These are phyloP conservation scores for Macrophomina pseudophaseolina DNA, from an alignment of 2,329 filamentous ascomycete genomes.

Conservation along the genomic window DNA sequence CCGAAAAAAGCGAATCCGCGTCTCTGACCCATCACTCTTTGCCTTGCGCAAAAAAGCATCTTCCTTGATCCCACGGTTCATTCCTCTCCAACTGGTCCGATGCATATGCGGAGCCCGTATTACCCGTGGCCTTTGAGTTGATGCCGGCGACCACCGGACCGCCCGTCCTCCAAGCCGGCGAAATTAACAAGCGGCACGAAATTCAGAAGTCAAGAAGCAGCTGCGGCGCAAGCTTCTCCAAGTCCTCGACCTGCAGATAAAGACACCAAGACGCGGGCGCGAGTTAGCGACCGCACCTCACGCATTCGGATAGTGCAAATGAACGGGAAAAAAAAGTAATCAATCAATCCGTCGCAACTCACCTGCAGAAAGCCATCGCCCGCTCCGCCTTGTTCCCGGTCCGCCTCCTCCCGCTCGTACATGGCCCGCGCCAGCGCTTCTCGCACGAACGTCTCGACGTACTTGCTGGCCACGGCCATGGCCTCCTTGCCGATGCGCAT, in stretches of 20 bases:
- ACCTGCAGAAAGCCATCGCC: conserved; percentile 72
- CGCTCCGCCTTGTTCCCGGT: conserved; percentile 36
- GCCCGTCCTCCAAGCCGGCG: background rate
- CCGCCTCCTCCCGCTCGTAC: conserved; percentile 65
- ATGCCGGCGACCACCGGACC: background rate
- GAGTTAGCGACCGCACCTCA: background rate
- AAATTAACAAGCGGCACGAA: background rate
- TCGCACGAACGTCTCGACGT: conserved; percentile 88
- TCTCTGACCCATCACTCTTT: background rate
- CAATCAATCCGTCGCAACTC: conserved; percentile 6
- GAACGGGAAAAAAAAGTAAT: too few species aligned
- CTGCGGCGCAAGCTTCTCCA: conserved; percentile 87
- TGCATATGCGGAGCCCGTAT: background rate
- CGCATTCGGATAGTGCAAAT: conserved; percentile 35
- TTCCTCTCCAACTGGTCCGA: background rate
- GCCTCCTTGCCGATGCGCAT: conserved; percentile 79
- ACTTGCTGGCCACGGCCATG: conserved; percentile 77
- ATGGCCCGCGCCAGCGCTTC: conserved; percentile 84
- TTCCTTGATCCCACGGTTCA: conserved; percentile 6
- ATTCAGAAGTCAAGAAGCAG: conserved; percentile 79
- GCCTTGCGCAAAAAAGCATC: conserved; percentile 4
- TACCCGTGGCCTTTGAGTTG: background rate
- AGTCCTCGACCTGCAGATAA: conserved; percentile 72
- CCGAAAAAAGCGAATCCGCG: background rate
- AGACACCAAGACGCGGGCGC: background rate